Base-by-base conservation (phyloP, 257 asterid species). In the Craterostigma plantagineum region DNA sequence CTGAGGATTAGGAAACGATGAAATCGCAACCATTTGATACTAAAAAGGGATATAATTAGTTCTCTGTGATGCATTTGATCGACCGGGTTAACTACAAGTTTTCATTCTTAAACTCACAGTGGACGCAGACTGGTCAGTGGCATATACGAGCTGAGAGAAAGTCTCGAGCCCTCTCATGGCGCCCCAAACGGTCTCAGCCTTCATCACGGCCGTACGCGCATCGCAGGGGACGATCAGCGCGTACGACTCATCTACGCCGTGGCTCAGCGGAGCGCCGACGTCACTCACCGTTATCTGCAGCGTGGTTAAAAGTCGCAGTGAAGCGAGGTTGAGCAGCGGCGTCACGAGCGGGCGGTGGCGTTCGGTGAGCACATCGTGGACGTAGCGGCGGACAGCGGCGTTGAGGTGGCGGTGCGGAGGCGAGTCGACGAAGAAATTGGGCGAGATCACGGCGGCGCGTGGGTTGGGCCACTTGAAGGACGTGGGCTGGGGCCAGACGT, bases 131-230 rank as follows among this genome's bases (percentile, higher is more conserved):
- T 23, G 30, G 30, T 23, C 30, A 23, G 30, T 23, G 30, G 30
- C 30, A 23, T 64, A 79, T 60, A 70, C 77, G 12, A 87, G 67
- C 62, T 87, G 98, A 50, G 95, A 79, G 44, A 90, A 59, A 10
- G 95, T 72, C 60, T 90, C 95, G 44, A 90, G 68, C 17, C 95
- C 95, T 10, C 81, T 75, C 87, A 90, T 75, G 10, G 92, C 95
- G 2, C 98, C 95, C 98, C 98, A 83, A 1, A 65, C 64, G 0
- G 91, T 90, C 1, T 0, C 60, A 1, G 95, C 76, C 11, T 48
- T 43, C 7, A 86, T 14, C 16, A 10, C 69, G 33, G 79, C 91
- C 33, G 61, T 12, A 2, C 23, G 44, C 7, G 62, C 72, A 34
- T 10, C 34, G 43, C 33, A 27, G 0, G 84, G 76, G 10, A 81